Conservation (phyloP, 2,329 filamentous ascomycete species). For the Xylariaceae sp. region DNA sequence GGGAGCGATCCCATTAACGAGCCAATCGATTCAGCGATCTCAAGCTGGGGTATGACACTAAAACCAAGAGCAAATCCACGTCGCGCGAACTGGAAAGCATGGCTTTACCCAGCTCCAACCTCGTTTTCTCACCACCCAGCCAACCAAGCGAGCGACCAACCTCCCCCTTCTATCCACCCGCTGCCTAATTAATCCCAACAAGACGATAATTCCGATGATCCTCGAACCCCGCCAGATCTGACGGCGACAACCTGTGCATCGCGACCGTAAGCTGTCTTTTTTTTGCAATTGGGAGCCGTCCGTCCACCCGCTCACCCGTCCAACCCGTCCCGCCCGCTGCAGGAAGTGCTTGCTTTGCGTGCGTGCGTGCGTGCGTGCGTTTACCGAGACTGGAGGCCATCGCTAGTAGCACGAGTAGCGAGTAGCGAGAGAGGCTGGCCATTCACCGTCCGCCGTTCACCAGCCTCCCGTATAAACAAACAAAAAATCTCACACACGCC, state of each 20-base stretch:
- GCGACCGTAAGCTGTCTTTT: constrained; percentile 23
- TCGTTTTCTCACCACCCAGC: constrained; percentile 6
- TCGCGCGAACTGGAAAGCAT: background rate
- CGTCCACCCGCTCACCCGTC: no score
- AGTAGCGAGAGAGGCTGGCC: no score
- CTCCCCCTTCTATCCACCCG: constrained; percentile 20
- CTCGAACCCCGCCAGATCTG: constrained; percentile 25
- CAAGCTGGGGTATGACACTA: background rate
- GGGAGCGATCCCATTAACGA: background rate
- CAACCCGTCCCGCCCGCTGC: background rate
- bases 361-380: no score
- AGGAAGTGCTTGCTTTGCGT: background rate
- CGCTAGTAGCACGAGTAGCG: no score
- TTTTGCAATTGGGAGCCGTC: background rate
- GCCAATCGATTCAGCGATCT: background rate
- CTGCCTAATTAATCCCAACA: constrained; percentile 24
- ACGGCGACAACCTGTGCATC: constrained; percentile 25
- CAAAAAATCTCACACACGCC: constrained; percentile 17
- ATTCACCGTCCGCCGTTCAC: constrained; percentile 3
- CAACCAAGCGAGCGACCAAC: constrained; percentile 25
- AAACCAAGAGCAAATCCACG: background rate
- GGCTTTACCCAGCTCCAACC: background rate
- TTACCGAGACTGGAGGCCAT: no score
- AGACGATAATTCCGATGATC: constrained; percentile 25
- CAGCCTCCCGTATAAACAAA: constrained; percentile 29